Evolutionary conservation across 306 rosid species (phyloP), one percentile per base, ranked within the genome.

Genomic region (Lathyrus oleraceus): DNA sequence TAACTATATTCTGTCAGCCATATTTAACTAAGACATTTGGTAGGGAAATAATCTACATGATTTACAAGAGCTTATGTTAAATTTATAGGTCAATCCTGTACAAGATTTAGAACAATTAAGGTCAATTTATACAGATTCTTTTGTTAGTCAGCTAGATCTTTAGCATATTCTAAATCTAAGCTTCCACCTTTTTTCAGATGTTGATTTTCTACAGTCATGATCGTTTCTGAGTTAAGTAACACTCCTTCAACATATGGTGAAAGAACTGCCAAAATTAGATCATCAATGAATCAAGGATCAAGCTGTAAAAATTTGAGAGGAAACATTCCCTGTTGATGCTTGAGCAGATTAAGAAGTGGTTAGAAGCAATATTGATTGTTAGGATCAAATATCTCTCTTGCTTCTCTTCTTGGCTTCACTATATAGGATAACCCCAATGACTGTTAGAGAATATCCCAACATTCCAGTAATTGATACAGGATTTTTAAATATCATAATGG

Each of bases 401-500:
- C 42, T 19, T 76, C 80, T 64, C 76, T 86, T 82, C 71, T 84
- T 86, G 53, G 87, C 82, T 79, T 82, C 89, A 75, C 95, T 74
- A 70, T 88, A 88, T 48, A 82, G 57, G 70, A 85, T 38, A 8
- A 88, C 90, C 47, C 93, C 94, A 66, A 82, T 9, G 14, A 85
- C 86, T 14, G 89, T 87, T 62, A 87, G 88, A 17, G 70, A 59
- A 67, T 86, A 88, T 64, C 95, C 89, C 12, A 70, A 43, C 91
- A 88, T 88, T 44, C 95, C 87, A 52, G 78, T 82, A 2, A 82
- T 36, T 45, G 95, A 84, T 28, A 82, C 75, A 47, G 95, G 95
- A 74, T 88, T 88, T 56, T 75, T 69, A 23, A 86, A 88, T 27
- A 86, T 82, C 83, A 86, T 67, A 52, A 88, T 80, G 23, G 95